These are phyloP conservation scores for Lunularia cruciata DNA, from an alignment of 225 moss, liverwort and hornwort species.

Conservation along the genomic window DNA sequence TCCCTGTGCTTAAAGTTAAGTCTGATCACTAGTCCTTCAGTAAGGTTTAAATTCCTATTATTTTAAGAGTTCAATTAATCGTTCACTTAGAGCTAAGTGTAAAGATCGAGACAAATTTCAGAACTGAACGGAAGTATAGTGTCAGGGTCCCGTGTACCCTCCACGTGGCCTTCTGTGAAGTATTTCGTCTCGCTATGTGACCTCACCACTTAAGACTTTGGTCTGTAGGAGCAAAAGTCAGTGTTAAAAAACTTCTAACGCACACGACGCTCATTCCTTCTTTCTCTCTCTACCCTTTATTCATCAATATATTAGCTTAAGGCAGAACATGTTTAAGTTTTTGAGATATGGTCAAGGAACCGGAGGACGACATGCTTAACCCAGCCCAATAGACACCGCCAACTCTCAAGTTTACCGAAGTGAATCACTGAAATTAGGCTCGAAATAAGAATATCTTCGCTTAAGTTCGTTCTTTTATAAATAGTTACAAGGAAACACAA, in stretches of 20 bases:
- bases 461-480: too few relatives aligned
- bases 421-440: too few relatives aligned
- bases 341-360: too few relatives aligned
- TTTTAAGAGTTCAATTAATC: background rate
- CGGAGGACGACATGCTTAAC: too few relatives aligned
- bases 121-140: background rate
- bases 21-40: too few relatives aligned
- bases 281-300: slow-evolving; percentile 1
- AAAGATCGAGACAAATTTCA: background rate
- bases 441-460: too few relatives aligned
- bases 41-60: background rate
- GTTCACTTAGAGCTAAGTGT: background rate
- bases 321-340: too few relatives aligned
- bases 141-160: background rate
- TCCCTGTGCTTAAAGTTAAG: background rate
- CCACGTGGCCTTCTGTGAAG: slow-evolving; percentile 1
- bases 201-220: background rate
- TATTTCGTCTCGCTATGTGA: background rate
- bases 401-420: too few relatives aligned
- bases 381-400: too few relatives aligned
- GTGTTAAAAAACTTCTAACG: background rate
- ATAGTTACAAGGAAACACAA: background rate
- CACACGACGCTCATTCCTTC: background rate
- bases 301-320: too few relatives aligned
- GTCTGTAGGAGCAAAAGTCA: background rate